phyloP scores from a whole-genome alignment of 73 alveolate genomes.

The Tetrahymena borealis region DNA sequence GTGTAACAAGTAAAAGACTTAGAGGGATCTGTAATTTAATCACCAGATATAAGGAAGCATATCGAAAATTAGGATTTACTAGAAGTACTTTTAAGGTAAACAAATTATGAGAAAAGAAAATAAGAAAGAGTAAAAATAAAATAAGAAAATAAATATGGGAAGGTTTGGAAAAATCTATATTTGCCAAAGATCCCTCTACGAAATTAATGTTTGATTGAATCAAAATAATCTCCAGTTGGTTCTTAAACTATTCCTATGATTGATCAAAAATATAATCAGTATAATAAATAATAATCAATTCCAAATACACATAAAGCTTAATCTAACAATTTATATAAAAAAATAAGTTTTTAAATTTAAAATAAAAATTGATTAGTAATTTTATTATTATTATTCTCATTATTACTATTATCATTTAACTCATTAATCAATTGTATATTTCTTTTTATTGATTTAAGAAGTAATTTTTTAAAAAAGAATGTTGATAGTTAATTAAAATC shows the following conservation, averaged over 20 bases:
- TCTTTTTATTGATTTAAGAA: too few species aligned
- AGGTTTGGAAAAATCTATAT: not conserved
- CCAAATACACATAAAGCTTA: not conserved
- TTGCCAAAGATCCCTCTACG: not conserved
- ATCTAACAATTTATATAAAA: not conserved
- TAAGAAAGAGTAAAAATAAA: not conserved
- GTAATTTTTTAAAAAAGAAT: too few species aligned
- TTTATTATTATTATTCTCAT: too few species aligned
- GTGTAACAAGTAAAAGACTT: not conserved
- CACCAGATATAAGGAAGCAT: not conserved
- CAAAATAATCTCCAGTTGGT: not conserved
- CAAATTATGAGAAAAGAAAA: not conserved
- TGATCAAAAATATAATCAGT: not conserved
- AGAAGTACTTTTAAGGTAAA: not conserved
- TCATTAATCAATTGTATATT: too few species aligned
- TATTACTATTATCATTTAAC: too few species aligned
- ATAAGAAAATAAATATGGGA: not conserved
- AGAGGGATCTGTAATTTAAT: not conserved
- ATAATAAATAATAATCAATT: not conserved
- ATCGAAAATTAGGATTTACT: not conserved
- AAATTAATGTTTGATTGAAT: not conserved
- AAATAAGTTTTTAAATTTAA: not conserved
- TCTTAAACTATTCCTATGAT: not conserved
- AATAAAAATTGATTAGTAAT: not conserved
- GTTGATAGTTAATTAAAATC: too few species aligned